Evolutionary conservation across 2,329 filamentous ascomycete species (phyloP).

Genomic region (Nemania serpens): DNA sequence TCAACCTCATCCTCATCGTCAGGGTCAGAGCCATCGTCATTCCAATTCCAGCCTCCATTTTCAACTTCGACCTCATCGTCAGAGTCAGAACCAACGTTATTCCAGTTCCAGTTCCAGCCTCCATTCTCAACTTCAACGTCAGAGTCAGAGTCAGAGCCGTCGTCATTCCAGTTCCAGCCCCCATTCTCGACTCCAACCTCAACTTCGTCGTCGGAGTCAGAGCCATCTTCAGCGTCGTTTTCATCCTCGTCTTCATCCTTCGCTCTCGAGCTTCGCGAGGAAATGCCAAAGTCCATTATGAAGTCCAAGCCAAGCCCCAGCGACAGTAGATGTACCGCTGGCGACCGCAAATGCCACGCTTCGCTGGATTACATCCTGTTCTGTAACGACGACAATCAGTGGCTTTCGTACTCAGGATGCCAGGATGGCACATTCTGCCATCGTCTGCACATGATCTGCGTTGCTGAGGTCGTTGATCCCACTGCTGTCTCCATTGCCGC

Average conservation of each 20-base stretch:
- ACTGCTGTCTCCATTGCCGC: not conserved
- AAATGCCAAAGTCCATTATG: not conserved
- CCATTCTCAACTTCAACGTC: no score
- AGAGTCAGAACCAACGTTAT: no score
- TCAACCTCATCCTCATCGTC: no score
- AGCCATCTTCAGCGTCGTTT: no score
- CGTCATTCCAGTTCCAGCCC: no score
- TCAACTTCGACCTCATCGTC: no score
- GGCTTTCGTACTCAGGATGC: constrained; percentile 15
- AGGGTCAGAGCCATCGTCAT: no score
- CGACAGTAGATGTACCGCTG: constrained; percentile 5
- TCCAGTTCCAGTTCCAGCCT: no score
- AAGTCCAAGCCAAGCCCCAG: not conserved
- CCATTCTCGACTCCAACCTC: no score
- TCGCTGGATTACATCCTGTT: constrained; percentile 3
- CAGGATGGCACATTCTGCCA: constrained; percentile 13
- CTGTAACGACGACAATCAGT: constrained; percentile 20
- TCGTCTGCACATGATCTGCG: constrained; percentile 20
- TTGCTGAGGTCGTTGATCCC: not conserved
- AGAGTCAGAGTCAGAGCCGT: no score
- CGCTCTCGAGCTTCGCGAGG: not conserved
- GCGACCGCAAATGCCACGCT: constrained; percentile 19
- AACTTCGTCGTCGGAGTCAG: no score
- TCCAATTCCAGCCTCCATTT: no score
- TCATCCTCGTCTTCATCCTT: not conserved